Conservation (phyloP, 192 early-diverging fungal genomes). For the Endogone sp. region DNA sequence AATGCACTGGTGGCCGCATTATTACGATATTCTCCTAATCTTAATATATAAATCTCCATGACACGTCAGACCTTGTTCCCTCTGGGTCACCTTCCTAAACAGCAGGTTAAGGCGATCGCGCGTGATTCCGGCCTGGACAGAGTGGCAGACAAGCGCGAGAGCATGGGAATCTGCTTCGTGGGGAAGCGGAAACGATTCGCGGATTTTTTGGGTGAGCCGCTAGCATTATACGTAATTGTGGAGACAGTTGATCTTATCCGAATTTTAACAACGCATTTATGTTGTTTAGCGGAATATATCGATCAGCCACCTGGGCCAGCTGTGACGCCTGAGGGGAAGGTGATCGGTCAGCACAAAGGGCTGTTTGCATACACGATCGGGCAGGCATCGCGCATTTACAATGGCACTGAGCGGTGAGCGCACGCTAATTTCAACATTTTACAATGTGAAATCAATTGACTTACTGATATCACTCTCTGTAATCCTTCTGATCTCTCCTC, state of each 20-base stretch:
- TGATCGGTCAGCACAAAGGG: conserved; percentile 56
- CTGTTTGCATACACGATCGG: conserved; percentile 78
- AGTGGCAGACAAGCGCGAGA: conserved; percentile 71
- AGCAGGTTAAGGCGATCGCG: conserved; percentile 71
- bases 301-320: conserved; percentile 24
- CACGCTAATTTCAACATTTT: conserved; percentile 5
- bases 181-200: conserved; percentile 75
- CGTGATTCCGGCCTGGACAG: conserved; percentile 44
- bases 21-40: too few species aligned
- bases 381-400: conserved; percentile 63
- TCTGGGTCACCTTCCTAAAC: conserved; percentile 69
- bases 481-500: not conserved
- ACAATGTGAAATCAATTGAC: conserved; percentile 6
- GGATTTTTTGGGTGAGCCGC: conserved; percentile 67
- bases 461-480: not conserved
- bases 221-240: conserved; percentile 29
- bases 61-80: conserved; percentile 69
- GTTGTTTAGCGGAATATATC: conserved; percentile 28
- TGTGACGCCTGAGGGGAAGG: conserved; percentile 19
- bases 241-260: conserved; percentile 37
- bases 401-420: conserved; percentile 58
- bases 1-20: too few species aligned
- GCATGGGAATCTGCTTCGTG: conserved; percentile 97
- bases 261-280: conserved; percentile 36
- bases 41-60: too few species aligned